Base-by-base conservation (phyloP, 202 grass and related monocot species). In the Musa balbisiana region DNA sequence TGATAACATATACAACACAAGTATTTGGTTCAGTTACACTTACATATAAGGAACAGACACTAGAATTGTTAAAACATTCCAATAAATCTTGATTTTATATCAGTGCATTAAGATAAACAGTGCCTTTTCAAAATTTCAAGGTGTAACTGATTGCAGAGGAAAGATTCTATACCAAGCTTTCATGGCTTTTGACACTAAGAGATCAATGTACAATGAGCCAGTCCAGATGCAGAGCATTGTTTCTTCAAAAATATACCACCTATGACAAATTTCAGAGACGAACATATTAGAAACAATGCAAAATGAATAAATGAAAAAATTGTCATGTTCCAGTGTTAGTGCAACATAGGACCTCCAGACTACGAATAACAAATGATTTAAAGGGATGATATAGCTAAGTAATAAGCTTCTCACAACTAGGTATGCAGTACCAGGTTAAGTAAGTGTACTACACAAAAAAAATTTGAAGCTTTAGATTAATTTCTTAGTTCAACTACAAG, bases 241-340 rank as follows among this genome's bases (percentile, higher is more conserved):
- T 67, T 86, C 84, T 27, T 26, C 80, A 65, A 86, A 66, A 66
- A 86, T 51, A 62, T 82, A 86, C 84, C 84, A 86, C 84, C 84
- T 86, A 60, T 11, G 74, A 52, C 77, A 73, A 67, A 43, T 53
- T 23, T 52, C 23, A 69, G 43, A 43, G 33, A 51, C 1, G 29
- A 51, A 24, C 17, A 65, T 20, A 43, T 67, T 17, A 79, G 13
- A 21, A 6, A 43, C 4, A 43, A 55, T 25, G 25, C 22, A 73
- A 73, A 53, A 24, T 55, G 51, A 16, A 1, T 73, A 2, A 73
- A 54, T 8, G 33, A 43, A 9, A 73, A 54, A 73, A 55, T 16
- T 17, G 33, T 29, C 20, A 19, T 53, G 50, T 72, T 43, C 67
- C 33, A 6, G 17, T 19, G 56, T 60, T 60, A 20, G 56, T 60